phyloP scores from a whole-genome alignment of 2,329 filamentous ascomycete genomes.

The Saccharata proteae region DNA sequence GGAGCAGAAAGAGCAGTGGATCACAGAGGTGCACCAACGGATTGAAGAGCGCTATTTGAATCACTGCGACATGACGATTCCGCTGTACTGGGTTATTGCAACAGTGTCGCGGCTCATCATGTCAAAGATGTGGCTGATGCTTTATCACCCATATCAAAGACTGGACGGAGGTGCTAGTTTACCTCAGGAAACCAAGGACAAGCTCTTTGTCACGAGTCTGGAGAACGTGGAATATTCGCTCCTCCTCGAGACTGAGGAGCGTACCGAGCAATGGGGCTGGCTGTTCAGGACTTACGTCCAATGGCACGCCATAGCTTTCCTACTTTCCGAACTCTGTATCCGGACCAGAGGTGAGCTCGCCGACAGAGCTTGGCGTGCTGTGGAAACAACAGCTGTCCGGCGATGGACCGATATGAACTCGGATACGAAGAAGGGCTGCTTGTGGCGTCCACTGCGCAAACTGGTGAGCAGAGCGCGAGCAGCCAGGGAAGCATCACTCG shows the following conservation, averaged over 20 bases:
- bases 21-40: constrained; percentile 33
- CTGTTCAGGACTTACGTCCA: constrained; percentile 52
- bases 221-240: constrained; percentile 63
- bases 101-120: constrained; percentile 56
- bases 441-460: constrained; percentile 52
- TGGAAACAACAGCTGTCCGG: constrained; percentile 35
- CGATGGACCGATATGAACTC: constrained; percentile 24
- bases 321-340: constrained; percentile 47
- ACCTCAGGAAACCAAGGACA: constrained; percentile 51
- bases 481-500: constrained; percentile 39
- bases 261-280: constrained; percentile 53
- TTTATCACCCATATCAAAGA: constrained; percentile 62
- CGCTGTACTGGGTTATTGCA: constrained; percentile 56
- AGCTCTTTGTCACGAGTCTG: constrained; percentile 58
- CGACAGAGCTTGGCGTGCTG: constrained; percentile 48
- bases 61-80: constrained; percentile 42
- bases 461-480: constrained; percentile 47
- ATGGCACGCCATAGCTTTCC: constrained; percentile 52
- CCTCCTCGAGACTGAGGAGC: constrained; percentile 50
- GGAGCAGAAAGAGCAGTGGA: constrained; percentile 37
- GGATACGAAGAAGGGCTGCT: constrained; percentile 30
- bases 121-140: constrained; percentile 63
- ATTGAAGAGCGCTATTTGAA: constrained; percentile 39
- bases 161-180: constrained; percentile 44
- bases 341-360: constrained; percentile 45